These are phyloP conservation scores for Cryptococcus sp. DNA, from an alignment of 1,284 basidiomycete species.

Conservation along the genomic window DNA sequence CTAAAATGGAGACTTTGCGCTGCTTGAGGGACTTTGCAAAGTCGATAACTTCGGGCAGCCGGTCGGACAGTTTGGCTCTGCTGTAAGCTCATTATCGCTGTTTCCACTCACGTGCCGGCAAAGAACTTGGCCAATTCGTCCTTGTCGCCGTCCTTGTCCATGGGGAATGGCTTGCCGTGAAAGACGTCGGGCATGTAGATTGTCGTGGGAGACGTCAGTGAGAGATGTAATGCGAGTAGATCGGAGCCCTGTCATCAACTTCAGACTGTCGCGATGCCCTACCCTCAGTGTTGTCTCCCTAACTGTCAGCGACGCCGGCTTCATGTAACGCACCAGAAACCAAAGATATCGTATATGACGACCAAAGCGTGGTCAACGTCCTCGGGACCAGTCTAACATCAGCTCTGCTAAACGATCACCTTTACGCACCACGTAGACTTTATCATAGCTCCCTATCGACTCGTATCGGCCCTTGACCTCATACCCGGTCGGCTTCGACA, in stretches of 20 bases:
- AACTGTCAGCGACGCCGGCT: conserved; percentile 12
- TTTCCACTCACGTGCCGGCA: conserved; percentile 33
- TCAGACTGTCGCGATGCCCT: not conserved
- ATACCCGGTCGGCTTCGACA: conserved; percentile 24
- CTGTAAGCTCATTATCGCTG: not conserved
- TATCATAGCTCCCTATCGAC: conserved; percentile 31
- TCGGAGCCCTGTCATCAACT: conserved; percentile 35
- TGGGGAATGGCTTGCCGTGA: conserved; percentile 43
- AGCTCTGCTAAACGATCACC: not conserved
- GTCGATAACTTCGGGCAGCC: conserved; percentile 41
- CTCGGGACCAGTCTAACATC: conserved; percentile 36
- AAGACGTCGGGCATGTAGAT: conserved; percentile 47
- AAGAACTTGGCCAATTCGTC: conserved; percentile 45
- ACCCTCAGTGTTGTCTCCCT: conserved; percentile 48
- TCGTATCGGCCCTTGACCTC: conserved; percentile 32
- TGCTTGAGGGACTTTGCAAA: conserved; percentile 39
- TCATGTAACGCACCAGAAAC: conserved; percentile 39
- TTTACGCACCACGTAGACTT: conserved; percentile 42
- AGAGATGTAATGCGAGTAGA: conserved; percentile 37
- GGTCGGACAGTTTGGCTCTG: conserved; percentile 43
- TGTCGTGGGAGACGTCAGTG: conserved; percentile 30
- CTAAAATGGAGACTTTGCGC: conserved; percentile 38
- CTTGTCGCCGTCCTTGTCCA: conserved; percentile 46
- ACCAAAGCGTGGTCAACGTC: conserved; percentile 42
- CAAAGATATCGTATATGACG: conserved; percentile 44